phyloP scores from a whole-genome alignment of 2,329 filamentous ascomycete genomes.

The Exophiala lecanii-corni region DNA sequence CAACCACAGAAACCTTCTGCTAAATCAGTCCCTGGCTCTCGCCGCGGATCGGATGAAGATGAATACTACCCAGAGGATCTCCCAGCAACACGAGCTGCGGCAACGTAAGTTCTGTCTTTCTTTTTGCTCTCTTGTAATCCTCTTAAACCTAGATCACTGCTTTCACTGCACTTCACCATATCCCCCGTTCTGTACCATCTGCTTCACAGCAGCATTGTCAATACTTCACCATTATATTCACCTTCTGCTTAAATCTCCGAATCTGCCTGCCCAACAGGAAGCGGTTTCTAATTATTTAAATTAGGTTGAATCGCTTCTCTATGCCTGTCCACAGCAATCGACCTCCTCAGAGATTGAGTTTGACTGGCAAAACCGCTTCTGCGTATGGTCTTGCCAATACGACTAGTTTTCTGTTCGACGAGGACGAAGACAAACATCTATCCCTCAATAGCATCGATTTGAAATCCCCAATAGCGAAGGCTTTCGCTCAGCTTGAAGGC shows the following conservation, averaged over 20 bases:
- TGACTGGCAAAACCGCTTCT: conserved; percentile 7
- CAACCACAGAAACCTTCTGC: conserved; percentile 61
- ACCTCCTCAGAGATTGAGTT: conserved; percentile 19
- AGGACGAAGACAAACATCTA: conserved; percentile 65
- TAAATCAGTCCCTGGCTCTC: conserved; percentile 78
- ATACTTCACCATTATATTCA: conserved; percentile 10
- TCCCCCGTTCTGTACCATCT: too few relatives aligned
- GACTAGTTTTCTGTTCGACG: conserved; percentile 77
- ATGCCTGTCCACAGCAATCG: conserved; percentile 69
- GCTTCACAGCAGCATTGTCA: too few relatives aligned
- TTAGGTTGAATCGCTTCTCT: conserved; percentile 81
- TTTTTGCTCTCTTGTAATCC: not conserved
- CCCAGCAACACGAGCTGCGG: conserved; percentile 65
- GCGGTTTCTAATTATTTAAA: conserved; percentile 24
- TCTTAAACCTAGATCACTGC: conserved; percentile 4
- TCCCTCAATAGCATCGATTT: conserved; percentile 20
- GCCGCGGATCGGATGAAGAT: conserved; percentile 86
- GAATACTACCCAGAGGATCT: conserved; percentile 63
- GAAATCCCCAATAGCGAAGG: conserved; percentile 61
- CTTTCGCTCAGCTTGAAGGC: conserved; percentile 64
- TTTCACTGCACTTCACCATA: too few relatives aligned
- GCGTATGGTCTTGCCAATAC: conserved; percentile 71
- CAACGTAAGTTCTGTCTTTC: conserved; percentile 62
- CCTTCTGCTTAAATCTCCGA: too few relatives aligned
- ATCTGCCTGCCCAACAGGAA: too few relatives aligned